A percentile compares a stretch with the other conserved stretches of the same genome.
phyloP scores from a whole-genome alignment of 108 stramenopile species.

The Aureococcus anophagefferens region DNA sequence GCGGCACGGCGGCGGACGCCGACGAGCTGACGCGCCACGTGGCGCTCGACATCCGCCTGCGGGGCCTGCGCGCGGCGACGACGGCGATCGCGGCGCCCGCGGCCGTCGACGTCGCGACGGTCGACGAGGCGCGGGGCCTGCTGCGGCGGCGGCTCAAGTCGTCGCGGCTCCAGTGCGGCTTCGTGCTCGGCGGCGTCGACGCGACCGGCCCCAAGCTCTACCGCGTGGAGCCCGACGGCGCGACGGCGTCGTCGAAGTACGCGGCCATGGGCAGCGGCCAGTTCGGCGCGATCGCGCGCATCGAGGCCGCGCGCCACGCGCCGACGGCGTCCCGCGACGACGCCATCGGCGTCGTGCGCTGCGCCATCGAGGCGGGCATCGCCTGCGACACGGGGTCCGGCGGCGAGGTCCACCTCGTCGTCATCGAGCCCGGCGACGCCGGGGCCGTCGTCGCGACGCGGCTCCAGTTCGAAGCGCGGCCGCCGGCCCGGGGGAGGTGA shows the following conservation, averaged over 20 bases:
- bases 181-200: not conserved
- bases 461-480: too few species aligned
- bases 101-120: not conserved
- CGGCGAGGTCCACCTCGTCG: not conserved
- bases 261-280: not conserved
- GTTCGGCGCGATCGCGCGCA: not conserved
- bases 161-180: not conserved
- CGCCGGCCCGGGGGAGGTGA: too few species aligned
- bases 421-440: too few species aligned
- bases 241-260: not conserved
- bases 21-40: not conserved
- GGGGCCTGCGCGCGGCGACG: not conserved
- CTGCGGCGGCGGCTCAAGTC: not conserved
- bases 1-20: not conserved
- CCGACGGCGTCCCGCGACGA: not conserved
- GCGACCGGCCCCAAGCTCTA: not conserved
- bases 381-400: not conserved
- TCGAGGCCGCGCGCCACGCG: not conserved
- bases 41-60: not conserved
- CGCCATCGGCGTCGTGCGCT: not conserved
- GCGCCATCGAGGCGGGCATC: not conserved
- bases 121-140: too few species aligned
- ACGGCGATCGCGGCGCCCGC: not conserved
- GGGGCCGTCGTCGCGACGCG: too few species aligned
- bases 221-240: not conserved